A percentile compares a stretch with the other conserved stretches of the same genome.
Evolutionary conservation across 2,329 filamentous ascomycete genomes (phyloP).

Genomic region (Cadophora malorum): DNA sequence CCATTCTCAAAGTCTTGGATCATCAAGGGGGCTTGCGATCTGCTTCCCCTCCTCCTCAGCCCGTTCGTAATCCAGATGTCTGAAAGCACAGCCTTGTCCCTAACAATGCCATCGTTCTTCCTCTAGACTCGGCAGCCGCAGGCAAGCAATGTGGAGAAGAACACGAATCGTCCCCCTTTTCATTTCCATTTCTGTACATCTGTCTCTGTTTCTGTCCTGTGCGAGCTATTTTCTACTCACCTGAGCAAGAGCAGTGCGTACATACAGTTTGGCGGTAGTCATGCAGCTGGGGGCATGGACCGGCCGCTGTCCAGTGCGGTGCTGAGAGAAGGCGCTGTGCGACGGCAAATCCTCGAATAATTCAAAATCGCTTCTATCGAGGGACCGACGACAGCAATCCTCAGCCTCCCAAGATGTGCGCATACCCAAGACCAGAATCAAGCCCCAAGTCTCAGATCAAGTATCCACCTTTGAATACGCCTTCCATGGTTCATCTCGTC

Average conservation of each 20-base stretch:
- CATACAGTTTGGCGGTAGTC: conserved; percentile 23
- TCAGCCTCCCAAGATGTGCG: conserved; percentile 34
- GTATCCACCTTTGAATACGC: conserved; percentile 2
- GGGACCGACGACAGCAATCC: conserved; percentile 9
- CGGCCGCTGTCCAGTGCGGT: conserved; percentile 36
- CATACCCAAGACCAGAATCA: conserved; percentile 13
- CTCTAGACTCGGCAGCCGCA: conserved; percentile 2
- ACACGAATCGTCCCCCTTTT: conserved; percentile 30
- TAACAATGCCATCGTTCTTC: conserved; percentile 19
- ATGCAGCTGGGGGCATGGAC: conserved; percentile 33
- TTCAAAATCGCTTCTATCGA: conserved; percentile 5
- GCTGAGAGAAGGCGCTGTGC: conserved; percentile 21
- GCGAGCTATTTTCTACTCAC: conserved; percentile 30
- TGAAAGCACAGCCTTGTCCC: conserved; percentile 26
- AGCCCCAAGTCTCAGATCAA: conserved; percentile 3
- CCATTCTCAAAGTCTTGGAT: not conserved
- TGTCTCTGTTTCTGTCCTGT: conserved; percentile 13
- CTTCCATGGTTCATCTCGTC: conserved; percentile 16
- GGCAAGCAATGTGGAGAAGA: conserved; percentile 29
- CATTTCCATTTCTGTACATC: conserved; percentile 18
- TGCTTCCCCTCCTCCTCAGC: not conserved
- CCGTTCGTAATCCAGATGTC: conserved; percentile 14
- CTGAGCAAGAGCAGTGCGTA: conserved; percentile 24
- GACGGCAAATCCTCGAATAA: conserved; percentile 21
- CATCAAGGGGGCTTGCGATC: not conserved